Conservation (phyloP, 1,284 basidiomycete species). For the Irpex rosettiformis region DNA sequence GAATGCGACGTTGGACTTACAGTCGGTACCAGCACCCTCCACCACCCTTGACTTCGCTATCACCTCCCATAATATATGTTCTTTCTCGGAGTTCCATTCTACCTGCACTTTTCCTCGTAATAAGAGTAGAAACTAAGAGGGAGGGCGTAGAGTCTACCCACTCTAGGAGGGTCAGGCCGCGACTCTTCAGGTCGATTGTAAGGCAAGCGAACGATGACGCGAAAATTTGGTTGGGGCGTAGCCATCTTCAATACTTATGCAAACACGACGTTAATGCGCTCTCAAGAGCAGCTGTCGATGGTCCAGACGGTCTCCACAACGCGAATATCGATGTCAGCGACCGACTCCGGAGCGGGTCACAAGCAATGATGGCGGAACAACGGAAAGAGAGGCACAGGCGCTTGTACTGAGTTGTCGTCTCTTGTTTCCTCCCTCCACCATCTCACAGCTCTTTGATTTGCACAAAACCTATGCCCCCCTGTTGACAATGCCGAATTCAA, state of each 20-base stretch:
- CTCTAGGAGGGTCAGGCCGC: constrained; percentile 58
- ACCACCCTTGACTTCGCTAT: constrained; percentile 70
- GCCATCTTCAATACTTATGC: neutral
- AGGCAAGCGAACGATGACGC: constrained; percentile 73
- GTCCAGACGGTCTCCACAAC: too few species aligned
- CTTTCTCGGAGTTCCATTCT: constrained; percentile 79
- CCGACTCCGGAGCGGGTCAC: neutral
- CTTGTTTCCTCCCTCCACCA: neutral
- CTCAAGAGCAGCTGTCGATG: too few species aligned
- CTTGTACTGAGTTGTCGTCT: neutral
- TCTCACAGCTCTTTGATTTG: neutral
- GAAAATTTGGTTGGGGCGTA: constrained; percentile 36
- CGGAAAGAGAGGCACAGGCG: neutral
- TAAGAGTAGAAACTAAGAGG: neutral
- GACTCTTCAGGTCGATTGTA: constrained; percentile 71
- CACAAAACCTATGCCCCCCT: neutral
- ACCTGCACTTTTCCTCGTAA: constrained; percentile 43
- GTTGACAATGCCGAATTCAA: neutral
- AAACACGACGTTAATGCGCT: too few species aligned
- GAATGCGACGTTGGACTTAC: constrained; percentile 40
- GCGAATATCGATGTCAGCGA: too few species aligned
- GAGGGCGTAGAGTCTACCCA: constrained; percentile 33
- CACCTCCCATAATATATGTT: constrained; percentile 78
- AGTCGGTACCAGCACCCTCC: constrained; percentile 69
- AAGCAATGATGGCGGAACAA: neutral